Evolutionary conservation across 495 filamentous ascomycete genomes (phyloP).

Genomic region (Penicillium diatomitis): DNA sequence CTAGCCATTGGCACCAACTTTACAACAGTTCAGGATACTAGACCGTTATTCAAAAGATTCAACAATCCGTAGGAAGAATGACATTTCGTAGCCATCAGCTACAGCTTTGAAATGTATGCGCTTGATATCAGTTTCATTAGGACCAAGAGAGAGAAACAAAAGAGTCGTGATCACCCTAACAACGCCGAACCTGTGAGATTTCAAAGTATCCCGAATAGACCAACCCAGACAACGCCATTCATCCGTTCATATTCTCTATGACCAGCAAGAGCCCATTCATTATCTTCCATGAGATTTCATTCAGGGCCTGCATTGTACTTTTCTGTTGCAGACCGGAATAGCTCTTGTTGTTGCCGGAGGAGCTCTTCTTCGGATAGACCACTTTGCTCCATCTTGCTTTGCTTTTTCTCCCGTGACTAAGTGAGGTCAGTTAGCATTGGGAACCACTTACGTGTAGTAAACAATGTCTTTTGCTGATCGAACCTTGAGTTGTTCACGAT

Average conservation of each 20-base stretch:
- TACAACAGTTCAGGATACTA: no score
- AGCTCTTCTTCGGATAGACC: conserved; percentile 85
- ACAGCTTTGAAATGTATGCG: no score
- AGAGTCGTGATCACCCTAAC: conserved; percentile 4
- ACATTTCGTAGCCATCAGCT: no score
- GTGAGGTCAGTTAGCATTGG: background rate
- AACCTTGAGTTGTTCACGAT: conserved; percentile 89
- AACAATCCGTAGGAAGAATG: no score
- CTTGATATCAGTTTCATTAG: no score
- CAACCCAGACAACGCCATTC: conserved; percentile 13
- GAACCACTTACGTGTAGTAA: background rate
- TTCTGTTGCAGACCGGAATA: conserved; percentile 75
- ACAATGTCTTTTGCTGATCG: conserved; percentile 2
- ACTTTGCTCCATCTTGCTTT: conserved; percentile 91
- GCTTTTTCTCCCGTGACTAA: conserved; percentile 90
- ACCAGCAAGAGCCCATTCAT: conserved; percentile 24
- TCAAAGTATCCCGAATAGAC: background rate
- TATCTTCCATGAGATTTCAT: conserved; percentile 6
- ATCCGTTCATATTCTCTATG: conserved; percentile 24
- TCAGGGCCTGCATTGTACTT: conserved; percentile 55
- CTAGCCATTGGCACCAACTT: no score
- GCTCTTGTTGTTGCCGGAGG: conserved; percentile 76
- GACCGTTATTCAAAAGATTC: no score
- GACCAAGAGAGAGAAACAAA: background rate
- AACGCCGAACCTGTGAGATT: background rate